phyloP scores from a whole-genome alignment of 352 stramenopile species.

The Globisporangium nodosum region DNA sequence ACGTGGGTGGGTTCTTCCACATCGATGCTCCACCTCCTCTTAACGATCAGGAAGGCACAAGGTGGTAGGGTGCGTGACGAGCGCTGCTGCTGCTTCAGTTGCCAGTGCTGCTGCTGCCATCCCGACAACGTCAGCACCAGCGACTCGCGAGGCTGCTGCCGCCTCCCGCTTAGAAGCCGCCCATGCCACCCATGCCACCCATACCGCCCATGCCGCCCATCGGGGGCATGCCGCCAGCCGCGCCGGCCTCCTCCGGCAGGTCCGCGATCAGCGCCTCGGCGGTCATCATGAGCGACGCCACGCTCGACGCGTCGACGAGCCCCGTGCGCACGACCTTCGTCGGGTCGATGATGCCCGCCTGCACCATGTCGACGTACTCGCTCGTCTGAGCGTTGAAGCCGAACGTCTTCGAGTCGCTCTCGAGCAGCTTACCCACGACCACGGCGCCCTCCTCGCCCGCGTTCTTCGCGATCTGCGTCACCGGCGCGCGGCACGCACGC shows the following conservation, averaged over 20 bases:
- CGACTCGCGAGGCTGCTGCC: no score
- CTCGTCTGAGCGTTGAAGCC: constrained; percentile 98
- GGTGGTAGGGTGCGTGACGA: no score
- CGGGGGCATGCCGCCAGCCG: constrained; percentile 26
- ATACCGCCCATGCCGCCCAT: constrained; percentile 83
- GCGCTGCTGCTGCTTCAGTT: no score
- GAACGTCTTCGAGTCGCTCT: constrained; percentile 88
- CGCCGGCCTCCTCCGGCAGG: constrained; percentile 86
- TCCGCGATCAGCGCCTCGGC: constrained; percentile 98
- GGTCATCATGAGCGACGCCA: constrained; percentile 99
- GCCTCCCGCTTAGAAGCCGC: constrained; percentile 43
- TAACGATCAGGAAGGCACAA: no score
- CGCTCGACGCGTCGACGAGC: constrained; percentile 97
- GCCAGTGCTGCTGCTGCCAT: no score
- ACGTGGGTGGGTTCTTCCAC: no score
- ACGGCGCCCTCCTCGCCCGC: constrained; percentile 97
- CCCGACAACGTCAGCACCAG: no score
- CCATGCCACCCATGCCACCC: constrained; percentile 77
- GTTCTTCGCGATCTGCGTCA: constrained; percentile 98
- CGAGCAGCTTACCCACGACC: constrained; percentile 98
- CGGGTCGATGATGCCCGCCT: constrained; percentile 97
- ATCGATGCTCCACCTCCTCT: not conserved
- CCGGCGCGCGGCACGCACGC: constrained; percentile 90
- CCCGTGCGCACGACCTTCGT: constrained; percentile 98
- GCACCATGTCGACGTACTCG: constrained; percentile 98